Percentiles rank a stretch among this genome's conserved stretches.
Conservation (phyloP, 495 filamentous ascomycete genomes). For the Polyplosphaeria fusca region DNA sequence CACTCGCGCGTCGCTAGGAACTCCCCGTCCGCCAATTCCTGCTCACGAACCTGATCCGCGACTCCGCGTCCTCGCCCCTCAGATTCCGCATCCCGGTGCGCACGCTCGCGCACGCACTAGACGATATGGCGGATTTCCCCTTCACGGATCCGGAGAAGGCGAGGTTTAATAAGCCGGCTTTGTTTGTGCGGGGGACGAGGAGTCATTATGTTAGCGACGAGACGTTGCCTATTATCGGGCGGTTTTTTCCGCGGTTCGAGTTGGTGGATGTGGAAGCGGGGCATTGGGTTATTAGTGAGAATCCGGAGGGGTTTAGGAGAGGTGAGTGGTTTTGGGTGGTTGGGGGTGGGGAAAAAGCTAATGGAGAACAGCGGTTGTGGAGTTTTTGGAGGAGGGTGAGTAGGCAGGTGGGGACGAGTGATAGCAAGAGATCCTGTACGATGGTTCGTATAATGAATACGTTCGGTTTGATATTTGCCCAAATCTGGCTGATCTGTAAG, state of each 20-base stretch:
- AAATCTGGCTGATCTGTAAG: too few relatives aligned
- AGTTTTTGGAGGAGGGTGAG: slow-evolving; percentile 14
- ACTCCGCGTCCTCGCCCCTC: slow-evolving; percentile 44
- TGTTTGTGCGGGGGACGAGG: slow-evolving; percentile 79
- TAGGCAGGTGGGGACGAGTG: too few relatives aligned
- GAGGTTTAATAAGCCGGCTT: slow-evolving; percentile 69
- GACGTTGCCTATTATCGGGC: slow-evolving; percentile 78
- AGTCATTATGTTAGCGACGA: slow-evolving; percentile 87
- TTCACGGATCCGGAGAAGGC: slow-evolving; percentile 60
- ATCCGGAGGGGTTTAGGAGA: slow-evolving; percentile 78
- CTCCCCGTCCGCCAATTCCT: slow-evolving; percentile 85
- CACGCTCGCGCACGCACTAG: slow-evolving; percentile 55
- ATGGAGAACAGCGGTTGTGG: slow-evolving; percentile 34
- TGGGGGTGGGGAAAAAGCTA: slow-evolving; percentile 1
- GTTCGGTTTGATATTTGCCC: too few relatives aligned
- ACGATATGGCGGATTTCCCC: slow-evolving; percentile 81
- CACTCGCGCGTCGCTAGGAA: slow-evolving; percentile 50
- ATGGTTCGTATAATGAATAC: too few relatives aligned
- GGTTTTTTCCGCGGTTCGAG: slow-evolving; percentile 82
- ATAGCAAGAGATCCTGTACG: too few relatives aligned
- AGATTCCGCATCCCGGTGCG: slow-evolving; percentile 61
- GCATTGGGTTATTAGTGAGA: slow-evolving; percentile 94
- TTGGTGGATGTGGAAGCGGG: slow-evolving; percentile 81
- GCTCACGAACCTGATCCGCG: slow-evolving; percentile 75
- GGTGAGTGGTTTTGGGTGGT: slow-evolving; percentile 53